Percentiles rank a stretch among this genome's conserved stretches.
Conservation (phyloP, 2,329 filamentous ascomycete genomes). For the Exophiala sideris region DNA sequence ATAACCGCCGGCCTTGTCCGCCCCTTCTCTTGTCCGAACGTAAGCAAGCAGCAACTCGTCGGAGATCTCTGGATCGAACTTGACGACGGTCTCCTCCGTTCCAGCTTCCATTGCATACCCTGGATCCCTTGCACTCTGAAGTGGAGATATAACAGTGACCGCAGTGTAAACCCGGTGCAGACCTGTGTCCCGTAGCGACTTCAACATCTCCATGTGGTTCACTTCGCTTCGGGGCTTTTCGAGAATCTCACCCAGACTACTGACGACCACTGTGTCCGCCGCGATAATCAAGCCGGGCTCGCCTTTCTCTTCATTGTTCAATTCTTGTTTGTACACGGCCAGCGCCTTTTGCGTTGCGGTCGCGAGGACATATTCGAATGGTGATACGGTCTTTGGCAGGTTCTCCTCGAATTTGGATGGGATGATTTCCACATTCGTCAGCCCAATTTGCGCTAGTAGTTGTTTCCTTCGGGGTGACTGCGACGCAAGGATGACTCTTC, state of each 20-base stretch:
- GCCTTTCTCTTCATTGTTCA: constrained; percentile 53
- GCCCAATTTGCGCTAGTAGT: constrained; percentile 74
- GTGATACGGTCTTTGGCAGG: constrained; percentile 72
- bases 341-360: constrained; percentile 83
- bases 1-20: constrained; percentile 94
- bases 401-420: constrained; percentile 83
- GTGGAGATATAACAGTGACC: constrained; percentile 76
- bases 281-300: constrained; percentile 85
- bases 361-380: constrained; percentile 85
- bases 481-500: constrained; percentile 84
- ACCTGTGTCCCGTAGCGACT: constrained; percentile 70
- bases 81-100: constrained; percentile 89
- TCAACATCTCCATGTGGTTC: constrained; percentile 81
- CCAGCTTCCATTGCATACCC: constrained; percentile 79
- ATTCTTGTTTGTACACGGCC: constrained; percentile 63
- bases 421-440: constrained; percentile 76
- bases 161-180: constrained; percentile 83
- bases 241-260: constrained; percentile 69
- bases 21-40: constrained; percentile 75
- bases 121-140: constrained; percentile 74
- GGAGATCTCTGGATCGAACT: constrained; percentile 69
- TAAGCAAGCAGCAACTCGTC: constrained; percentile 78
- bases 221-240: constrained; percentile 84
- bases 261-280: constrained; percentile 87
- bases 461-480: constrained; percentile 80